Conservation (phyloP, 2,329 filamentous ascomycete genomes). For the Fusarium annulatum region DNA sequence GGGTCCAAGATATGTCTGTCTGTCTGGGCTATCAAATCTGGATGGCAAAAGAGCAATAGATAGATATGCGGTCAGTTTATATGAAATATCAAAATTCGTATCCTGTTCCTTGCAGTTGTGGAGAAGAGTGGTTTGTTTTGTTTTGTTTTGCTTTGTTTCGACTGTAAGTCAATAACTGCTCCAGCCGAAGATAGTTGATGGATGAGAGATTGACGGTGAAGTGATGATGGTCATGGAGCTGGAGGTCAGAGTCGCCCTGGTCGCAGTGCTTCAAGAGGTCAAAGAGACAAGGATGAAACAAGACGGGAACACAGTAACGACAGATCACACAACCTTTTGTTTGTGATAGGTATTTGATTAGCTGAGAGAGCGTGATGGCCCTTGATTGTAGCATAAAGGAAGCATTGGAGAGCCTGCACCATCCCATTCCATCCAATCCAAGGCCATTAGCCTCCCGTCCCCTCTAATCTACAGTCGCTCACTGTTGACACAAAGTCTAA, state of each 20-base stretch:
- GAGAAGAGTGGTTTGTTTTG: slow-evolving; percentile 15
- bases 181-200: not conserved
- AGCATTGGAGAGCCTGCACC: not conserved
- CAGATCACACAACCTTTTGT: slow-evolving; percentile 1
- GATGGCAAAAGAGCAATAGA: slow-evolving; percentile 22
- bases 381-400: not conserved
- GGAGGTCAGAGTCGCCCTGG: slow-evolving; percentile 23
- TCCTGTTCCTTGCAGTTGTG: slow-evolving; percentile 12
- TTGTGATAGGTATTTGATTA: slow-evolving; percentile 5
- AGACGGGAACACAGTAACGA: slow-evolving; percentile 13
- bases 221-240: slow-evolving; percentile 17
- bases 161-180: slow-evolving; percentile 14
- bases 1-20: not conserved
- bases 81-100: slow-evolving; percentile 28
- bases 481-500: slow-evolving; percentile 21
- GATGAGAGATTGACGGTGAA: slow-evolving; percentile 39
- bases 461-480: slow-evolving; percentile 1
- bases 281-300: slow-evolving; percentile 29
- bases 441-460: not conserved
- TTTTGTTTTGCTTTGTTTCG: slow-evolving; percentile 8
- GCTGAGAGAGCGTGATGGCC: not conserved
- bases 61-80: slow-evolving; percentile 25
- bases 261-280: slow-evolving; percentile 17
- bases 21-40: not conserved
- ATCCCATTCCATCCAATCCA: not conserved